Base-by-base conservation (phyloP, 306 rosid genomes). In the Prinsepia uniflora region DNA sequence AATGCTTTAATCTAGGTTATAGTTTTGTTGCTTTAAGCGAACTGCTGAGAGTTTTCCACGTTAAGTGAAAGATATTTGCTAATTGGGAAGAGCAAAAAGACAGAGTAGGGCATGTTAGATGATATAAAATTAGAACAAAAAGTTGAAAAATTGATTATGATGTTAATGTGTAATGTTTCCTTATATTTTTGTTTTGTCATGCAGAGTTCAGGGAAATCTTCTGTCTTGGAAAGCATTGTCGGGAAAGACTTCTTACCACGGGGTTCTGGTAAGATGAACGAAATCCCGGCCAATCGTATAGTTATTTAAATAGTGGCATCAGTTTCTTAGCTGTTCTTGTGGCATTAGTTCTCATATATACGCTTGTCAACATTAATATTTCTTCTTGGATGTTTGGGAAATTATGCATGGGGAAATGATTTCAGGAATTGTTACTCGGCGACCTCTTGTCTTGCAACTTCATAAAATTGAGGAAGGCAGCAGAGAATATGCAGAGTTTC, bases 241-340 rank as follows among this genome's bases (percentile, higher is more conserved):
- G 96, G 96, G 73, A 92, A 92, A 91, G 98, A 92, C 73, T 92
- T 92, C 86, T 85, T 92, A 74, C 98, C 98, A 19, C 96, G 98
- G 42, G 98, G 98, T 65, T 92, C 98, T 62, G 98, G 98, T 92
- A 88, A 68, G 42, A 30, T 40, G 17, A 67, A 24, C 24, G 36
- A 60, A 57, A 1, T 57, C 36, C 71, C 54, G 10, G 45, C 6
- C 52, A 43, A 20, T 13, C 30, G 42, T 22, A 15, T 67, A 8
- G 47, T 50, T 10, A 12, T 36, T 49, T 7, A 52, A 39, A 39
- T 52, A 7, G 17, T 24, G 53, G 47, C 39, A 22, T 17, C 19
- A 15, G 4, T 19, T 68, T 6, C 46, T 10, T 40, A 17, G 64
- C 20, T 43, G 0, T 70, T 43, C 19, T 42, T 43, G 44, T 1